phyloP scores from a whole-genome alignment of 2,329 filamentous ascomycete genomes.

The Fusarium luffae region DNA sequence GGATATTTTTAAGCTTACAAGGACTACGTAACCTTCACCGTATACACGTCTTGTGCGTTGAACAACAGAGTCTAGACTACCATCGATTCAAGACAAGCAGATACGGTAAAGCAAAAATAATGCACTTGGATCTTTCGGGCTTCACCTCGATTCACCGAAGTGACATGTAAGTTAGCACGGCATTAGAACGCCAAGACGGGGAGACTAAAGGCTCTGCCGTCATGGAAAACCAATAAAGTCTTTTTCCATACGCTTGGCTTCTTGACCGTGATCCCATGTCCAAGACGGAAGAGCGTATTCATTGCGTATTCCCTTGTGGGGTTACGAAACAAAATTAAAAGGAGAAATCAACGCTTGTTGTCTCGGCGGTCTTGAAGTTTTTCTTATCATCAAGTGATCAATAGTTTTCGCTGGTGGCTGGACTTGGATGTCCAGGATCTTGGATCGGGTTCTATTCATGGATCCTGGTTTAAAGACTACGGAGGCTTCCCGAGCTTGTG shows the following conservation, averaged over 20 bases:
- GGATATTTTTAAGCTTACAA: background rate
- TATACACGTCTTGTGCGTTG: background rate
- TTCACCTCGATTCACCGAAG: constrained; percentile 36
- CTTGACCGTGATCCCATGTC: constrained; percentile 7
- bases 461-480: constrained; percentile 2
- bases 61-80: background rate
- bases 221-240: background rate
- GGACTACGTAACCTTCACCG: background rate
- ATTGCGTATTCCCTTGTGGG: constrained; percentile 13
- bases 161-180: background rate
- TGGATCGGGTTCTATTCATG: constrained; percentile 4
- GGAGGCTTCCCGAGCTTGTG: constrained; percentile 35
- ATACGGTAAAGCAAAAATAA: background rate
- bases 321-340: constrained; percentile 3
- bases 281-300: constrained; percentile 1
- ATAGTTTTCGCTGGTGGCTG: background rate
- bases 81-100: background rate
- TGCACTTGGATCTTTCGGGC: background rate
- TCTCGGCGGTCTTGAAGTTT: constrained; percentile 3
- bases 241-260: constrained; percentile 8
- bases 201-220: constrained; percentile 1
- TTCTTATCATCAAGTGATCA: constrained; percentile 23
- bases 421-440: constrained; percentile 8
- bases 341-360: background rate
- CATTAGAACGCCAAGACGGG: constrained; percentile 20